Percentiles rank a stretch among this genome's conserved stretches.
phyloP scores from a whole-genome alignment of 1,284 basidiomycete species.

The Salmacisia buchloeana region DNA sequence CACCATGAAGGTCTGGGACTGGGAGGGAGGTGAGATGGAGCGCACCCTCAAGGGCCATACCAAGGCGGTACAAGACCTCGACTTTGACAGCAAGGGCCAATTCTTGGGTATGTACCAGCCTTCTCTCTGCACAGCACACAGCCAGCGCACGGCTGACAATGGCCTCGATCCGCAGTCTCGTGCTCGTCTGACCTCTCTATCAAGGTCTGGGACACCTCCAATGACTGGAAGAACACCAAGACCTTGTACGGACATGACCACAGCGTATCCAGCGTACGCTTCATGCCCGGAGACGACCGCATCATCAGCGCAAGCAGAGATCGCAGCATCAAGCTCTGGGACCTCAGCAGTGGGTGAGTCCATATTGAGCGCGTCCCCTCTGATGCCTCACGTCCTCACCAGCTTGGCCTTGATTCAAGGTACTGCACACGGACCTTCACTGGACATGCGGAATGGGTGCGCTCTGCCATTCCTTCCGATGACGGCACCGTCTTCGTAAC shows the following conservation, averaged over 20 bases:
- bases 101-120: slow-evolving; percentile 61
- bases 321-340: slow-evolving; percentile 77
- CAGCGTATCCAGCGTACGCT: slow-evolving; percentile 74
- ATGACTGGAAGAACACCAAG: slow-evolving; percentile 80
- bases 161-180: slow-evolving; percentile 61
- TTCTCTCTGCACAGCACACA: background rate
- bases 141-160: background rate
- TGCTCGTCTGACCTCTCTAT: slow-evolving; percentile 84
- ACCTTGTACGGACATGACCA: slow-evolving; percentile 87
- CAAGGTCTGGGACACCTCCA: slow-evolving; percentile 83
- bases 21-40: slow-evolving; percentile 89
- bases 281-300: slow-evolving; percentile 74
- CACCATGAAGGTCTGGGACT: slow-evolving; percentile 88
- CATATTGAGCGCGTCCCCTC: background rate
- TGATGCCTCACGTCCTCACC: too few relatives aligned
- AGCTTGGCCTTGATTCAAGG: background rate
- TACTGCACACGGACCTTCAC: slow-evolving; percentile 39
- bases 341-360: slow-evolving; percentile 73
- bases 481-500: slow-evolving; percentile 71
- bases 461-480: slow-evolving; percentile 64
- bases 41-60: slow-evolving; percentile 86
- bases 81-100: slow-evolving; percentile 78
- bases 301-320: slow-evolving; percentile 81
- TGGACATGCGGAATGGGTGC: slow-evolving; percentile 65
- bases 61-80: slow-evolving; percentile 76